phyloP scores from a whole-genome alignment of 306 rosid genomes.

The Boehmeria nivea region DNA sequence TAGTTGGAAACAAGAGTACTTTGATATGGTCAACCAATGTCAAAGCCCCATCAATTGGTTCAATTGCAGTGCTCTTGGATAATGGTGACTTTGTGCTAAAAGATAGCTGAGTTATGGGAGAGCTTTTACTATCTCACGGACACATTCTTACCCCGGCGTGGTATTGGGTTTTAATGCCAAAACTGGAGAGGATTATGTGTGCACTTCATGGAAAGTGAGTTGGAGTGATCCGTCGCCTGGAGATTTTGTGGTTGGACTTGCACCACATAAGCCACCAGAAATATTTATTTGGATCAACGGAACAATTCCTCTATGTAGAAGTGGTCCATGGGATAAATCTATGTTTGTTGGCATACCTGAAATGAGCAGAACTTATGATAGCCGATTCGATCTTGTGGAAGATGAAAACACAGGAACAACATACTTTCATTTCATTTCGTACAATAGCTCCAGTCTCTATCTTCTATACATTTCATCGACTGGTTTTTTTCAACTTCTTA shows the following conservation, averaged over 20 bases:
- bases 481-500: too few species aligned
- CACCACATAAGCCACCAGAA: constrained; percentile 28
- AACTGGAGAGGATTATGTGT: constrained; percentile 18
- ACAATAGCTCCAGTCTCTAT: neutral
- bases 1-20: constrained; percentile 9
- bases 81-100: constrained; percentile 25
- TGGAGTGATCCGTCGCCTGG: constrained; percentile 39
- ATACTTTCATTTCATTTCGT: constrained; percentile 15
- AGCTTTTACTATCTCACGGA: constrained; percentile 42
- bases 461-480: too few species aligned
- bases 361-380: constrained; percentile 29
- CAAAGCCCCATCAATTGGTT: neutral
- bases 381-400: constrained; percentile 22
- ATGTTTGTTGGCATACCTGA: constrained; percentile 31
- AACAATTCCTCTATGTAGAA: constrained; percentile 35
- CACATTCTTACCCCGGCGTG: constrained; percentile 29
- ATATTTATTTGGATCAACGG: constrained; percentile 35
- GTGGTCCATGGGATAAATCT: constrained; percentile 49
- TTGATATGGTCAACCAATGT: constrained; percentile 32
- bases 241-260: constrained; percentile 14
- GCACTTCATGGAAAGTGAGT: constrained; percentile 33
- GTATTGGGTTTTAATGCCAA: constrained; percentile 25
- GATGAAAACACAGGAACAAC: constrained; percentile 29
- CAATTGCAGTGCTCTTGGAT: constrained; percentile 32
- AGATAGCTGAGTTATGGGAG: constrained; percentile 29